Base-by-base conservation (phyloP, 441 rosid species). In the Gossypium trilobum region DNA sequence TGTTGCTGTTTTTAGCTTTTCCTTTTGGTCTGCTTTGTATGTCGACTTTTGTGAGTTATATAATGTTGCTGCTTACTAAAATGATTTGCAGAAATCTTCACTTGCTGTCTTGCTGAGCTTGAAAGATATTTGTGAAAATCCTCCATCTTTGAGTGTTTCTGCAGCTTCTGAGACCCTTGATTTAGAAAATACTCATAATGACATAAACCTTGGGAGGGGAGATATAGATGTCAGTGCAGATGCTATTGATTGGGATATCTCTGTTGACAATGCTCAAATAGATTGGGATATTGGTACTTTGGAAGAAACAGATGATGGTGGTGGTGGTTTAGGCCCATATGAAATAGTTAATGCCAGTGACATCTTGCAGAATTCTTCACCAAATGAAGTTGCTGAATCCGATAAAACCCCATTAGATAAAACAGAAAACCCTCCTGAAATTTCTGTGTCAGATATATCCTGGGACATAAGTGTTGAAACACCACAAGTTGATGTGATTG, bases 391-490 rank as follows among this genome's bases (percentile, higher is more conserved):
- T 71, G 57, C 66, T 19, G 85, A 71, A 73, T 77, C 80, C 39
- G 83, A 81, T 71, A 78, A 68, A 79, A 59, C 75, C 62, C 78
- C 75, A 63, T 70, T 42, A 42, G 68, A 71, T 60, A 84, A 81
- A 70, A 79, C 74, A 48, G 88, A 83, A 75, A 71, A 66, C 77
- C 74, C 70, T 58, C 82, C 13, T 51, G 89, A 85, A 77, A 68
- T 82, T 75, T 81, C 81, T 74, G 82, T 75, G 66, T 88, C 95
- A 58, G 96, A 89, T 74, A 85, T 88, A 76, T 87, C 90, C 71
- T 95, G 99, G 97, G 97, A 91, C 84, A 79, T 95, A 68, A 90
- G 89, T 52, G 99, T 89, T 72, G 97, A 95, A 75, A 84, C 95
- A 54, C 97, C 98, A 81, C 89, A 83, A 82, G 87, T 88, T 67